Base-by-base conservation (phyloP, 768 basidiomycete genomes). In the Nidularia sp. region DNA sequence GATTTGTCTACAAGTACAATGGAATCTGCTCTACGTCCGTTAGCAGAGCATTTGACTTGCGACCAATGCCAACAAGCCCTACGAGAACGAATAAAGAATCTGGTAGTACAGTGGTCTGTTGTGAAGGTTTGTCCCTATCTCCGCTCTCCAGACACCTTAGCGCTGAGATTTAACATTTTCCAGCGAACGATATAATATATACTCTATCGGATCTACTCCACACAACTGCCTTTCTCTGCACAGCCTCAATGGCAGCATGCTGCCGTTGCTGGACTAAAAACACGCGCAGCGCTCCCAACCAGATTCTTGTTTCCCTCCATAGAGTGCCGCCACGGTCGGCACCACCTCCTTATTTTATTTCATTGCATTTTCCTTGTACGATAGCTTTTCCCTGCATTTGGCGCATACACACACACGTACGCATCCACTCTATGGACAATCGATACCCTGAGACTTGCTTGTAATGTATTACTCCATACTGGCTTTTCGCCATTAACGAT, bases 31-130 rank as follows among this genome's bases (percentile, higher is more conserved):
- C 73, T 92, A 43, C 74, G 76, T 10, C 88, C 89, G 12, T 66
- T 91, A 13, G 78, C 78, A 36, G 85, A 88, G 39, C 86, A 87
- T 57, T 67, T 91, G 4, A 67, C 74, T 9, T 92, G 89, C 62
- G 80, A 84, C 13, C 72, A 82, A n/a, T 92, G 89, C 64, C 81
- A 78, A 56, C 63, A 72, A 41, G 73, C 79, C 2, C 76, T 92
- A 31, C 69, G 75, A 48, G 84, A 87, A 18, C 80, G 90, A 29
- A 78, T 90, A 47, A 84, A 82, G 66, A 77, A 77, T 47, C 75
- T 90, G 47, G 70, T 88, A 35, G 67, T 84, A 32, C 86, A 90
- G 62, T 92, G 89, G 89, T 86, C 90, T 4, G 73, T 82, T 29
- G 85, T 91, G 50, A 91, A 89, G 73, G 89, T 87, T 57, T 7